phyloP scores from a whole-genome alignment of 805 yeast species.

The Yarrowia sp. region DNA sequence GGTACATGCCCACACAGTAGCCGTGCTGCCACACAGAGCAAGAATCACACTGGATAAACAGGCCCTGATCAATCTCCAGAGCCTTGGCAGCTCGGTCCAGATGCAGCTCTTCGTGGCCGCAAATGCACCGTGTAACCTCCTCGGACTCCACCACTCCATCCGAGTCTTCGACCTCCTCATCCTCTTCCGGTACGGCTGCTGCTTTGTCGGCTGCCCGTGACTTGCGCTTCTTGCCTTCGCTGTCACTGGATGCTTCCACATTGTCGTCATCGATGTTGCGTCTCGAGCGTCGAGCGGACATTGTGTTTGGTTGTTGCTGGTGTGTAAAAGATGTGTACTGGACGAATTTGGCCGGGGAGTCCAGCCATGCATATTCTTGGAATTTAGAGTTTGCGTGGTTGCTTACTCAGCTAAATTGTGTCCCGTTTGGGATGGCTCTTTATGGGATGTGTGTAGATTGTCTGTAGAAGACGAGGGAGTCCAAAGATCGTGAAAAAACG shows the following conservation, averaged over 20 bases:
- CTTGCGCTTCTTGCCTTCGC: constrained; percentile 20
- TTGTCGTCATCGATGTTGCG: constrained; percentile 21
- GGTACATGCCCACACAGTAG: constrained; percentile 81
- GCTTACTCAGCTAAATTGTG: not conserved
- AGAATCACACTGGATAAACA: constrained; percentile 90
- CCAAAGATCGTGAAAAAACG: too few relatives aligned
- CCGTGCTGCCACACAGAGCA: constrained; percentile 99
- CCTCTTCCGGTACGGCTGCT: constrained; percentile 8
- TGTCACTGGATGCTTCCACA: constrained; percentile 24
- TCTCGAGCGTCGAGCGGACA: constrained; percentile 23
- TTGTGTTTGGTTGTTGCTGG: constrained; percentile 17
- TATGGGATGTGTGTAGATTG: too few relatives aligned
- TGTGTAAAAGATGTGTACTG: not conserved
- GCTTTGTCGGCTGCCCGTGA: constrained; percentile 10
- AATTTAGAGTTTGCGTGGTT: too few relatives aligned
- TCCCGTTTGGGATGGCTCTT: not conserved
- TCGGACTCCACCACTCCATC: constrained; percentile 26
- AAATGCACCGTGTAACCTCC: constrained; percentile 55
- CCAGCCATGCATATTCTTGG: constrained; percentile 24
- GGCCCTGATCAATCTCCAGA: constrained; percentile 73
- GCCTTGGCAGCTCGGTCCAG: constrained; percentile 33
- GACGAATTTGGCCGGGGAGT: constrained; percentile 21
- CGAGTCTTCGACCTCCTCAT: constrained; percentile 28
- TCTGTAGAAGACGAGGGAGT: too few relatives aligned
- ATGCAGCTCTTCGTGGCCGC: constrained; percentile 50